Percentiles rank a stretch among this genome's conserved stretches.
These are phyloP conservation scores for Boletus edulis DNA, from an alignment of 768 basidiomycete species.

Conservation along the genomic window DNA sequence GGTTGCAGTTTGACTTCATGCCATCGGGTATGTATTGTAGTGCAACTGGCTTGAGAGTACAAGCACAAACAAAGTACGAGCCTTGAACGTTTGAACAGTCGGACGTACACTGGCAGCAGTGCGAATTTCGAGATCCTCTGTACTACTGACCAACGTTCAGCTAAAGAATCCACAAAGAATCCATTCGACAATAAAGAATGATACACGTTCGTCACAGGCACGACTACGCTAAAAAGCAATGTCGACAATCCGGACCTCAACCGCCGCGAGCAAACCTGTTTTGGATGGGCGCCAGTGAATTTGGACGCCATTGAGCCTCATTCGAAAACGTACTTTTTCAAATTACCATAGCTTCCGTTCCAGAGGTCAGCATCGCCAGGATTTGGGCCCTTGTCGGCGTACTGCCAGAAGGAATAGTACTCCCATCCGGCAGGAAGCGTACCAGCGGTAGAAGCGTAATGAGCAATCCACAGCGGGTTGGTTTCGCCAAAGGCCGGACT, in stretches of 20 bases:
- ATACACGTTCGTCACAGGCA: too few species aligned
- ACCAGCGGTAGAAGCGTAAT: conserved; percentile 48
- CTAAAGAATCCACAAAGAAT: too few species aligned
- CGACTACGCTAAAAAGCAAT: too few species aligned
- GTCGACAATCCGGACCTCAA: neutral
- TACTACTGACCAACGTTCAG: too few species aligned
- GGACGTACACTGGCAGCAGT: too few species aligned
- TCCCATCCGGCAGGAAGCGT: conserved; percentile 59
- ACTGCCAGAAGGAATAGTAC: conserved; percentile 61
- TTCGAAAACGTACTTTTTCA: conserved; percentile 33
- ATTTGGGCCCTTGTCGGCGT: conserved; percentile 50
- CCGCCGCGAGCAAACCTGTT: conserved; percentile 19
- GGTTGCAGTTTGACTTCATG: too few species aligned
- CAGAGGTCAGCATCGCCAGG: conserved; percentile 59
- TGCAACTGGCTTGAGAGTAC: too few species aligned
- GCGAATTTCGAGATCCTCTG: too few species aligned
- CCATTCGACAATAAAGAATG: too few species aligned
- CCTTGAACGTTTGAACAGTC: too few species aligned
- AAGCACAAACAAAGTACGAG: too few species aligned
- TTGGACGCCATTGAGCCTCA: neutral
- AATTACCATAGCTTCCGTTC: conserved; percentile 47
- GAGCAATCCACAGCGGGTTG: conserved; percentile 64
- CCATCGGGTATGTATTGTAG: too few species aligned
- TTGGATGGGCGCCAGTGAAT: neutral
- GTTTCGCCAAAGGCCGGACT: conserved; percentile 45